Percentiles rank a stretch among this genome's conserved stretches.
These are phyloP conservation scores for Diaporthe sp. DNA, from an alignment of 2,329 filamentous ascomycete genomes.

Conservation along the genomic window DNA sequence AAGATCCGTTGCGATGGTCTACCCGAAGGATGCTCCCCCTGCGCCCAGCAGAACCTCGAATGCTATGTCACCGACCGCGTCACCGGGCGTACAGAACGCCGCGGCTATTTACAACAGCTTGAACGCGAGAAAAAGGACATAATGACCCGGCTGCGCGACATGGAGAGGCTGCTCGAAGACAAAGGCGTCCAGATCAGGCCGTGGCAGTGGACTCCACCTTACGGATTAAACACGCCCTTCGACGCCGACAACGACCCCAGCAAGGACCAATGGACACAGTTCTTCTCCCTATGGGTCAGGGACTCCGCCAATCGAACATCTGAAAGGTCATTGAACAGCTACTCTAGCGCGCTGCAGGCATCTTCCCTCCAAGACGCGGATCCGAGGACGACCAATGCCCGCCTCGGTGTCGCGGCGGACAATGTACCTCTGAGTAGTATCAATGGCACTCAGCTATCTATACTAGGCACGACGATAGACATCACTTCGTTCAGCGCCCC, in stretches of 20 bases:
- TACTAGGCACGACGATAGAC: constrained; percentile 86
- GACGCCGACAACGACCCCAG: constrained; percentile 49
- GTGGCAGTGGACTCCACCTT: constrained; percentile 55
- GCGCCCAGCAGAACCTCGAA: constrained; percentile 80
- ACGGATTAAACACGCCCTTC: constrained; percentile 46
- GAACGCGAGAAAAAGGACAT: constrained; percentile 80
- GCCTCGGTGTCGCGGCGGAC: constrained; percentile 75
- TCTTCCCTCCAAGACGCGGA: constrained; percentile 37
- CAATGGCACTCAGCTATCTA: constrained; percentile 81
- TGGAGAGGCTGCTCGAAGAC: constrained; percentile 76
- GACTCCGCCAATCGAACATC: constrained; percentile 52
- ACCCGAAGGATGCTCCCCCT: constrained; percentile 86
- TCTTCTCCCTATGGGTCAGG: constrained; percentile 54
- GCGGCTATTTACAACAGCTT: constrained; percentile 83
- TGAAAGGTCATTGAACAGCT: constrained; percentile 40
- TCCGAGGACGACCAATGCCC: constrained; percentile 69
- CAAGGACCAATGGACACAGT: constrained; percentile 54
- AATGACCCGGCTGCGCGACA: constrained; percentile 74
- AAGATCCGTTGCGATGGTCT: constrained; percentile 91
- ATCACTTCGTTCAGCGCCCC: constrained; percentile 78
- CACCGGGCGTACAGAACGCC: constrained; percentile 82
- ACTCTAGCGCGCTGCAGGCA: constrained; percentile 11
- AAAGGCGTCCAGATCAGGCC: constrained; percentile 73
- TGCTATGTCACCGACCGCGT: constrained; percentile 91
- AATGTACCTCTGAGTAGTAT: constrained; percentile 79